Evolutionary conservation across 1,139 yeast genomes (phyloP).

Genomic region (Suhomyces bolitotheri): DNA sequence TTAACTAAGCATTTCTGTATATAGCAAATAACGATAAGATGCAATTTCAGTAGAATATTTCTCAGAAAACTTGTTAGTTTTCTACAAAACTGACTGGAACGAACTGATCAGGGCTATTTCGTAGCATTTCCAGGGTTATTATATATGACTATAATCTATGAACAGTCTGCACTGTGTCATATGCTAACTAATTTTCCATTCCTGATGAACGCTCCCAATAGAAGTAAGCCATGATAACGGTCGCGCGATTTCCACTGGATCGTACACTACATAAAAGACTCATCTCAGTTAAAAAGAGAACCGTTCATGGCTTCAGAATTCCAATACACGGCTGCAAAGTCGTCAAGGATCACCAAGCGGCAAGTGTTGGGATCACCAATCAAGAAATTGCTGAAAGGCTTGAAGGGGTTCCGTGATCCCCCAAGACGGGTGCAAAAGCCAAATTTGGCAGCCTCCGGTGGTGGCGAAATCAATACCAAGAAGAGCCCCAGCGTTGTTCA

Average conservation of each 20-base stretch:
- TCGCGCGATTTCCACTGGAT: too few relatives aligned
- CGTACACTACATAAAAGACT: too few relatives aligned
- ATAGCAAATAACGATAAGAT: conserved; percentile 6
- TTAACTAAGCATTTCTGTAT: conserved; percentile 15
- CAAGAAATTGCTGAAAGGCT: conserved; percentile 19
- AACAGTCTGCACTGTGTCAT: too few relatives aligned
- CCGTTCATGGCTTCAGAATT: conserved; percentile 18
- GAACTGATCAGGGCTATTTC: too few relatives aligned
- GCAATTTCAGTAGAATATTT: neutral
- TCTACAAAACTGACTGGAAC: neutral
- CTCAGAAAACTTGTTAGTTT: neutral
- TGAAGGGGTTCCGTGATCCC: conserved; percentile 9
- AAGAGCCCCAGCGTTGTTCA: conserved; percentile 1
- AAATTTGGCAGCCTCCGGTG: neutral
- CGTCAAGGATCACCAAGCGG: conserved; percentile 35
- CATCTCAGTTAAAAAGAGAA: too few relatives aligned
- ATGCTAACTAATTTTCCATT: too few relatives aligned
- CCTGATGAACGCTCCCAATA: too few relatives aligned
- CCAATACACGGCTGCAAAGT: conserved; percentile 44
- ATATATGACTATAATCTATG: too few relatives aligned
- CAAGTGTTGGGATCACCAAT: conserved; percentile 20
- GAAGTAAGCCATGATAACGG: too few relatives aligned
- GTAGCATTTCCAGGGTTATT: too few relatives aligned
- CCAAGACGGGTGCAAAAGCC: conserved; percentile 3
- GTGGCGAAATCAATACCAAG: conserved; percentile 7